Evolutionary conservation across 371 early-diverging fungal genomes (phyloP).

Genomic region (Phascolomyces articulosus): DNA sequence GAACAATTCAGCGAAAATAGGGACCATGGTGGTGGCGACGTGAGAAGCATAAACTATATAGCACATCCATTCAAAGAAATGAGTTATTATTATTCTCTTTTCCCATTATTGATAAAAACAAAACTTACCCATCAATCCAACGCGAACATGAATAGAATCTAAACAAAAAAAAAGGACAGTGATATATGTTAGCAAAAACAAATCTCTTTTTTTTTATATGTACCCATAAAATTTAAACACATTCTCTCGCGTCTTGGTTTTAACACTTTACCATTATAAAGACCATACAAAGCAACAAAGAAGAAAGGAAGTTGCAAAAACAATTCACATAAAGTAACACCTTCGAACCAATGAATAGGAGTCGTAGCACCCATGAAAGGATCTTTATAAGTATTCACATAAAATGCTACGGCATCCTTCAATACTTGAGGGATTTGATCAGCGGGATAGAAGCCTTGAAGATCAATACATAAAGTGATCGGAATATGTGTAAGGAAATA

Average conservation of each 20-base stretch:
- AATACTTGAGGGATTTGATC: conserved; percentile 37
- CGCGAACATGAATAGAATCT: conserved; percentile 38
- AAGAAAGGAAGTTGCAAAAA: conserved; percentile 74
- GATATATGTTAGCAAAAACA: too few relatives aligned
- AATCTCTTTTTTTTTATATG: too few relatives aligned
- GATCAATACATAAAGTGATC: conserved; percentile 56
- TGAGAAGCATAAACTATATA: conserved; percentile 65
- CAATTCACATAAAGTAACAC: conserved; percentile 57
- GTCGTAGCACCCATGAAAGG: conserved; percentile 54
- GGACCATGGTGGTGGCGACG: conserved; percentile 64
- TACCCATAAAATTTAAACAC: too few relatives aligned
- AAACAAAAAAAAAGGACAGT: not conserved
- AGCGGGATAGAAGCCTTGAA: conserved; percentile 48
- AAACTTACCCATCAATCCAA: conserved; percentile 44
- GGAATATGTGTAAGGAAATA: conserved; percentile 70
- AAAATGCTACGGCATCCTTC: conserved; percentile 35
- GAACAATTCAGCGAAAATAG: conserved; percentile 49
- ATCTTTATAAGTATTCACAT: conserved; percentile 51
- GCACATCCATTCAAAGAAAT: too few relatives aligned
- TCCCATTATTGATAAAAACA: too few relatives aligned
- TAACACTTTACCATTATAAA: conserved; percentile 44
- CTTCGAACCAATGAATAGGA: conserved; percentile 56
- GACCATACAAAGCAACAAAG: conserved; percentile 54
- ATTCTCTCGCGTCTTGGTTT: too few relatives aligned
- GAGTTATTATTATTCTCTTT: too few relatives aligned